Evolutionary conservation across 495 filamentous ascomycete genomes (phyloP).

Genomic region (Xylaria intraflava): DNA sequence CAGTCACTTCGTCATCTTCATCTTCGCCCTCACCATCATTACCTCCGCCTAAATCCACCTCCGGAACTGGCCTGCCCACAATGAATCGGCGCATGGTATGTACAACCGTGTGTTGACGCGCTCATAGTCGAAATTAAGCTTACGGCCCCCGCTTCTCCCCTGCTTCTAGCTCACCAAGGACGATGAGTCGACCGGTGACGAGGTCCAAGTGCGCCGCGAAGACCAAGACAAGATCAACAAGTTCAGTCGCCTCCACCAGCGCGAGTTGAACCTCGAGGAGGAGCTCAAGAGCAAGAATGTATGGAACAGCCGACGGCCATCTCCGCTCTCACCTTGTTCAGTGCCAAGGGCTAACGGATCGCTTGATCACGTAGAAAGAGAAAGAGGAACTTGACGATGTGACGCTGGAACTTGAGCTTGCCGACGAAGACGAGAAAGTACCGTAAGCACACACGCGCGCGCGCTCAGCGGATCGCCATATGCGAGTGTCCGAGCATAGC

Average conservation of each 20-base stretch:
- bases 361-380: constrained; percentile 67
- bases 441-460: constrained; percentile 50
- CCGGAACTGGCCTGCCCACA: constrained; percentile 8
- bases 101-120: neutral
- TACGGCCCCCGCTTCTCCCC: neutral
- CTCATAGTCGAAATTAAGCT: constrained; percentile 1
- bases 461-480: neutral
- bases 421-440: constrained; percentile 88
- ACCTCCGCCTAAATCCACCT: neutral
- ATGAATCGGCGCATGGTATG: constrained; percentile 38
- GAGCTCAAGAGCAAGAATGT: constrained; percentile 80
- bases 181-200: constrained; percentile 71
- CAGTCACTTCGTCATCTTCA: neutral
- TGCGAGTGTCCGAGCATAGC: neutral
- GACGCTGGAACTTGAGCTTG: constrained; percentile 82
- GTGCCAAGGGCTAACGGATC: neutral
- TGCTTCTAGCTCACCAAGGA: constrained; percentile 78
- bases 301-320: constrained; percentile 17
- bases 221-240: constrained; percentile 99
- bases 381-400: constrained; percentile 96
- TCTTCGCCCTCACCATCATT: neutral
- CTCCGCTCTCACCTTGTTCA: neutral
- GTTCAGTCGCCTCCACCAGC: constrained; percentile 90
- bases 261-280: constrained; percentile 68
- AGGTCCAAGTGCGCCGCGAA: constrained; percentile 86